Evolutionary conservation across 345 rosid genomes (phyloP).

Genomic region (Ailanthus altissimus): DNA sequence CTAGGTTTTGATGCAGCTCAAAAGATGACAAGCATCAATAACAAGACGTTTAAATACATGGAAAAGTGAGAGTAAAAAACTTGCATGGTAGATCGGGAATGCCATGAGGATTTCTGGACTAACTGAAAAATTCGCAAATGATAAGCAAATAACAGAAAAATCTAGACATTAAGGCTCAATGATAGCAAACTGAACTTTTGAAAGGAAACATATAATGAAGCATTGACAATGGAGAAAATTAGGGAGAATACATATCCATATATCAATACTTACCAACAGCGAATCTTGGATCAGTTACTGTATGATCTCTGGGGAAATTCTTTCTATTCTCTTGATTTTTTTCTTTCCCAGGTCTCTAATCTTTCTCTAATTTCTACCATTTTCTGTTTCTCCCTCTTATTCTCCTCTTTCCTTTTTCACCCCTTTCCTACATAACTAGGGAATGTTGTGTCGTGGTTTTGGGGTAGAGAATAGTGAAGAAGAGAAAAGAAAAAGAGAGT

Average conservation of each 20-base stretch:
- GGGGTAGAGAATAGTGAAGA: background rate
- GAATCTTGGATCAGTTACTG: background rate
- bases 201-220: background rate
- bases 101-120: background rate
- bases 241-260: background rate
- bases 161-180: background rate
- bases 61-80: background rate
- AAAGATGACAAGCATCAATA: no score
- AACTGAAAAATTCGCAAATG: background rate
- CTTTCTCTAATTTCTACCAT: background rate
- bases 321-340: background rate
- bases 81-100: background rate
- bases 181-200: background rate
- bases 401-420: background rate
- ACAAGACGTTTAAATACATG: background rate
- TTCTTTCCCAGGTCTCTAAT: background rate
- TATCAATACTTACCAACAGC: background rate
- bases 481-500: background rate
- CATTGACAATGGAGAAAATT: background rate
- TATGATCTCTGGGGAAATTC: background rate
- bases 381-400: background rate
- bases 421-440: background rate
- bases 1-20: no score
- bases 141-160: background rate
- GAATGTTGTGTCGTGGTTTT: background rate